A percentile compares a stretch with the other conserved stretches of the same genome.
phyloP scores from a whole-genome alignment of 768 basidiomycete genomes.

The Leccinum boreale region DNA sequence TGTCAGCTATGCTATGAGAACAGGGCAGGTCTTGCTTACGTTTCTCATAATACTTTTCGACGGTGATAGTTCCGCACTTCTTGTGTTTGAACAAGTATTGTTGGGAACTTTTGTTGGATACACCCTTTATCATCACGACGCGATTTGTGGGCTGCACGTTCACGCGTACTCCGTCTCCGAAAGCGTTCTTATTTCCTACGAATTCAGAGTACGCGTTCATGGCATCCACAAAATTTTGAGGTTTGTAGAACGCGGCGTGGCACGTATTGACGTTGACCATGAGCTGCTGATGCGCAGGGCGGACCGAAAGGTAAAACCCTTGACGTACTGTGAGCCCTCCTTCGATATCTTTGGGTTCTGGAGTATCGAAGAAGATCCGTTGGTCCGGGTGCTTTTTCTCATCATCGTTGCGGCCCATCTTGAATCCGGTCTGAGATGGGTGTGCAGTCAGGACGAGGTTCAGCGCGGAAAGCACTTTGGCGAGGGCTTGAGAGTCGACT shows the following conservation, averaged over 20 bases:
- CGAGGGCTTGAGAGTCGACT: constrained; percentile 54
- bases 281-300: constrained; percentile 41
- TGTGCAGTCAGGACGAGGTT: constrained; percentile 46
- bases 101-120: constrained; percentile 38
- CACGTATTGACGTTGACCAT: constrained; percentile 55
- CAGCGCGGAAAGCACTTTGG: constrained; percentile 45
- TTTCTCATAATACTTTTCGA: constrained; percentile 43
- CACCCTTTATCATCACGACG: constrained; percentile 63
- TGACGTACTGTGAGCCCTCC: constrained; percentile 57
- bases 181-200: constrained; percentile 48
- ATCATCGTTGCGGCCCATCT: constrained; percentile 45
- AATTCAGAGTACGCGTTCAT: constrained; percentile 39
- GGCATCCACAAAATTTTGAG: constrained; percentile 40
- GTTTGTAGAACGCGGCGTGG: constrained; percentile 45
- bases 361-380: constrained; percentile 39
- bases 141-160: constrained; percentile 58
- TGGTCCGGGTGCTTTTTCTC: constrained; percentile 28
- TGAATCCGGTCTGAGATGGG: constrained; percentile 38
- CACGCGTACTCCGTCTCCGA: constrained; percentile 63
- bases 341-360: constrained; percentile 35
- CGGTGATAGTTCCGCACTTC: constrained; percentile 35
- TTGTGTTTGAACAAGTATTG: constrained; percentile 40
- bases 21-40: constrained; percentile 29
- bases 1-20: background rate
- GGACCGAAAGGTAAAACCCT: constrained; percentile 43